phyloP scores from a whole-genome alignment of 2,329 filamentous ascomycete species.

The Penicillium sp. region DNA sequence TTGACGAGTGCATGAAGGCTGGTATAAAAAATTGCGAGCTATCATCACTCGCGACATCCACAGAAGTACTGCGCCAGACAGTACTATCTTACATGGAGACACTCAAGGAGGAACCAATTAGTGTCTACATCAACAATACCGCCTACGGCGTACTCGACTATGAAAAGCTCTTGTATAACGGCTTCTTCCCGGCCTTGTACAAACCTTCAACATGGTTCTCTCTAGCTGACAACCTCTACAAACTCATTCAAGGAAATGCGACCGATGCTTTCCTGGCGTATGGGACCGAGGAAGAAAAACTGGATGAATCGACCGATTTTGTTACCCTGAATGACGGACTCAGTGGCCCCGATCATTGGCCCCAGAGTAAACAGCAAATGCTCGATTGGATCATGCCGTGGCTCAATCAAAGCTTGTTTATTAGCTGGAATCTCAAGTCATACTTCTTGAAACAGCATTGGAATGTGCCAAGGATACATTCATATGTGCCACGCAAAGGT shows the following conservation, averaged over 20 bases:
- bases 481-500: slow-evolving; percentile 8
- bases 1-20: slow-evolving; percentile 8
- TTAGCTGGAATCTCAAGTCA: neutral
- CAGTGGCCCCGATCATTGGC: slow-evolving; percentile 6
- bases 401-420: slow-evolving; percentile 9
- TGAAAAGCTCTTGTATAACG: slow-evolving; percentile 22
- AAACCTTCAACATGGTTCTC: slow-evolving; percentile 2
- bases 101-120: slow-evolving; percentile 14
- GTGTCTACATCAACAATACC: slow-evolving; percentile 22
- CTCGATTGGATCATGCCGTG: slow-evolving; percentile 2
- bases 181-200: slow-evolving; percentile 9
- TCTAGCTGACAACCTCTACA: slow-evolving; percentile 3
- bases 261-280: slow-evolving; percentile 3
- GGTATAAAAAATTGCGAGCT: neutral
- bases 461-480: slow-evolving; percentile 11
- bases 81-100: slow-evolving; percentile 2
- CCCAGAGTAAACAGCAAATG: neutral
- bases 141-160: slow-evolving; percentile 18
- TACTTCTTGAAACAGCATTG: slow-evolving; percentile 13
- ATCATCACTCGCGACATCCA: neutral
- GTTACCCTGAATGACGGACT: slow-evolving; percentile 7
- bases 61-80: neutral
- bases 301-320: neutral
- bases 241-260: slow-evolving; percentile 7
- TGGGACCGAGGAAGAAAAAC: neutral